phyloP scores from a whole-genome alignment of 352 stramenopile species.

The Phytophthora podocarpi region DNA sequence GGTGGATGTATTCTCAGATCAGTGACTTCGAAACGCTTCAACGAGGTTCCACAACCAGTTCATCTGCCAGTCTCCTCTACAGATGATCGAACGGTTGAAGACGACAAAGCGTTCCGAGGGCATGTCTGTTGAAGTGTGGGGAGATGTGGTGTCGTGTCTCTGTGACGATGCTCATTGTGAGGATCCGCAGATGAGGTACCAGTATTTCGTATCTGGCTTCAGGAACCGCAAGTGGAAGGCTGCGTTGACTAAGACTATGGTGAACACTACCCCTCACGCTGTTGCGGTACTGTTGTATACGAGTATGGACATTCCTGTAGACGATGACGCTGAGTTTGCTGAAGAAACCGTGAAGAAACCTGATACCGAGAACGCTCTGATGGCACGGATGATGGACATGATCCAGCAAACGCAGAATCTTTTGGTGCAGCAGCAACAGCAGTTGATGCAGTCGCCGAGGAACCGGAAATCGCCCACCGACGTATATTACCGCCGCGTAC shows the following conservation, averaged over 20 bases:
- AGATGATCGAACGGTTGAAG: not conserved
- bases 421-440: too few relatives aligned
- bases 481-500: too few relatives aligned
- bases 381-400: too few relatives aligned
- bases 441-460: too few relatives aligned
- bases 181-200: not conserved
- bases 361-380: not conserved
- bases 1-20: not conserved
- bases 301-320: not conserved
- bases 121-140: not conserved
- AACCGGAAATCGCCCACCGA: too few relatives aligned
- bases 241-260: not conserved
- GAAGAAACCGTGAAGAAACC: not conserved
- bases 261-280: not conserved
- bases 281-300: not conserved
- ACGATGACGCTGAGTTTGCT: not conserved
- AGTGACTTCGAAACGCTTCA: not conserved
- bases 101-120: not conserved
- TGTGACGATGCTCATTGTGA: not conserved
- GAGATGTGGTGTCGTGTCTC: not conserved
- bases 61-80: too few relatives aligned
- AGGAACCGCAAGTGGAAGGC: not conserved
- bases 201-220: not conserved
- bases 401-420: too few relatives aligned
- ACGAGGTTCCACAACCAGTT: not conserved